Base-by-base conservation (phyloP, 208 protist species). In the Borovskyia barvae region DNA sequence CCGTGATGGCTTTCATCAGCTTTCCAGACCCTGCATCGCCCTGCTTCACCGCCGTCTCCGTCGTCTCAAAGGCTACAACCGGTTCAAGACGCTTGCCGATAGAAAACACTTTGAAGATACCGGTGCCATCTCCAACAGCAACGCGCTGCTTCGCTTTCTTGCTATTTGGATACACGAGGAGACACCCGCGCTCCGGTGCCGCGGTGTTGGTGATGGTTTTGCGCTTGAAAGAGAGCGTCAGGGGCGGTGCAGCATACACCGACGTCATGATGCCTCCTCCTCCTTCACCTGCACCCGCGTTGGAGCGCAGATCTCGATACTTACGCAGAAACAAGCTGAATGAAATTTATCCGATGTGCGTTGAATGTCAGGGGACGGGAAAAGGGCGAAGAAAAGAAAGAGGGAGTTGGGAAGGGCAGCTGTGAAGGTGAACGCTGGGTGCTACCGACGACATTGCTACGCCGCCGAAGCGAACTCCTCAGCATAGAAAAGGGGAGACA, bases 141-240 rank as follows among this genome's bases (percentile, higher is more conserved):
- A 96, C 60, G 25, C 85, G 81, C 57, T 93, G 87, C 56, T 69
- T 80, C 24, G 51, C 71, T 46, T 89, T 93, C 56, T 85, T 90
- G 30, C 63, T 70, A 0, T 47, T 47, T 8, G 91, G 86, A 48
- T 90, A 94, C 5, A 96, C 61, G n/a, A 89, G 64, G 47, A 96
- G 66, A 52, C 85, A 89, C 20, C 73, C 67, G 19, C 63, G 64
- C 5, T 75, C 66, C 4, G 75, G 67, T 2, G 75, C 52, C 1
- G 72, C 36, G 45, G 71, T 80, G 24, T 59, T 64, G 20, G 61
- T 73, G 20, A 91, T 39, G 35, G 80, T 70, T 32, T 56, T 72
- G 17, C 72, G 48, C 24, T 64, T 76, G 57, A 74, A 74, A 30
- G 58, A 62, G 36, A 67, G 45, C 11, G 22, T 15, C n/a, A n/a